phyloP scores from a whole-genome alignment of 2,329 filamentous ascomycete species.

The Bisporella sp. region DNA sequence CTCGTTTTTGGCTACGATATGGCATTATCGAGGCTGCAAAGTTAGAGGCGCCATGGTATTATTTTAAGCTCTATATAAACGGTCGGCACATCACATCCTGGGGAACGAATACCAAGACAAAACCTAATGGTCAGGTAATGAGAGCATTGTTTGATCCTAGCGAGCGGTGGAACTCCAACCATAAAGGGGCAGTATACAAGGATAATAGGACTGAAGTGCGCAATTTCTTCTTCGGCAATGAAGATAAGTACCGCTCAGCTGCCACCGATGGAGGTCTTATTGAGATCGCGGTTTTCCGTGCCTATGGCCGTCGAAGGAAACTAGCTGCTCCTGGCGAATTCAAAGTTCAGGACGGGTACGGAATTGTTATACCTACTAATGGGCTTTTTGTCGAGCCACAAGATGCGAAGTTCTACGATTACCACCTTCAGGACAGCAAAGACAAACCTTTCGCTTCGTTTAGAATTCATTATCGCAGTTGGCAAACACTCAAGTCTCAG shows the following conservation, averaged over 20 bases:
- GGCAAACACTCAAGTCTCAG: constrained; percentile 39
- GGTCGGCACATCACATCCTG: constrained; percentile 45
- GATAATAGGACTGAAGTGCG: constrained; percentile 39
- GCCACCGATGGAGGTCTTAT: constrained; percentile 50
- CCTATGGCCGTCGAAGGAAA: constrained; percentile 38
- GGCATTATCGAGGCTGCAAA: constrained; percentile 27
- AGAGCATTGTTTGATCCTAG: constrained; percentile 43
- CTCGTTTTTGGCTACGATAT: constrained; percentile 48
- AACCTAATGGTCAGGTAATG: constrained; percentile 33
- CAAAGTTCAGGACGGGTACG: constrained; percentile 41
- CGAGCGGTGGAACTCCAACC: constrained; percentile 33
- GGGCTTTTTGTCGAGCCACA: constrained; percentile 46
- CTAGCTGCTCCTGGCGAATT: constrained; percentile 37
- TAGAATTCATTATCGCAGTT: constrained; percentile 49
- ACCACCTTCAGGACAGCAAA: constrained; percentile 42
- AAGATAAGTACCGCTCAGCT: constrained; percentile 25
- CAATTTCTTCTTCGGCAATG: constrained; percentile 41
- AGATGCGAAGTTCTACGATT: constrained; percentile 45
- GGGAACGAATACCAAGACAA: constrained; percentile 37
- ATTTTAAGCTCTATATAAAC: constrained; percentile 51
- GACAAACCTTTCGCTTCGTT: constrained; percentile 47
- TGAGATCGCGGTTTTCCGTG: constrained; percentile 45
- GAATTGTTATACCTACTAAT: constrained; percentile 44
- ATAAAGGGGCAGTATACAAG: constrained; percentile 28
- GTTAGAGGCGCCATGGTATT: constrained; percentile 34